Percentiles rank a stretch among this genome's conserved stretches.
Evolutionary conservation across 805 yeast species (phyloP).

Genomic region (Wickerhamomyces rabaulensis): DNA sequence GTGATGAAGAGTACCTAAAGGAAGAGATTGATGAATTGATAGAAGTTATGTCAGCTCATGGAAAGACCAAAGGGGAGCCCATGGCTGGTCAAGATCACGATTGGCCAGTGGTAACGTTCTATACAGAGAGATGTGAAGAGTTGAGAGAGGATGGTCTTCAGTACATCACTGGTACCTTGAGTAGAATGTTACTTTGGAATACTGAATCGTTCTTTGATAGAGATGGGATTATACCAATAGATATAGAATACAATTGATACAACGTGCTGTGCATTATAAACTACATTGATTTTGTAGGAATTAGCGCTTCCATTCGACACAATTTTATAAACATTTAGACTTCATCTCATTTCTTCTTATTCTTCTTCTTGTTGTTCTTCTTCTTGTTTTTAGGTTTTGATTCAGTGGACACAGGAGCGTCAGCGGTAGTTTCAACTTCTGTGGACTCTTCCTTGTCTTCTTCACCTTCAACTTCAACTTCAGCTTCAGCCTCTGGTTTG

Average conservation of each 20-base stretch:
- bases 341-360: conserved; percentile 8
- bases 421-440: neutral
- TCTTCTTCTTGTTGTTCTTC: conserved; percentile 11
- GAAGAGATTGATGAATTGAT: conserved; percentile 32
- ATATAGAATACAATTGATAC: neutral
- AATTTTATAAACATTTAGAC: neutral
- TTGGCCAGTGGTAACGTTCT: conserved; percentile 42
- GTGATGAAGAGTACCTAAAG: conserved; percentile 36
- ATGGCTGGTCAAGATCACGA: conserved; percentile 35
- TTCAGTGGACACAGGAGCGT: neutral
- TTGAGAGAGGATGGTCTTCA: conserved; percentile 40
- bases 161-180: conserved; percentile 32
- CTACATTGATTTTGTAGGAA: neutral
- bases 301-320: neutral
- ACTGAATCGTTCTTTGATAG: conserved; percentile 25
- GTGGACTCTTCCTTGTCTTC: conserved; percentile 9
- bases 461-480: conserved; percentile 13
- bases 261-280: neutral
- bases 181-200: conserved; percentile 40
- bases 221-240: conserved; percentile 2
- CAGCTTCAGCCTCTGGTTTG: conserved; percentile 11
- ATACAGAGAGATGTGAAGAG: conserved; percentile 36
- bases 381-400: conserved; percentile 3
- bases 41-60: conserved; percentile 19
- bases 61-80: conserved; percentile 29